Evolutionary conservation across 1,284 basidiomycete species (phyloP), one percentile per base, ranked within the genome.

Genomic region (Cutaneotrichosporon cutaneum): DNA sequence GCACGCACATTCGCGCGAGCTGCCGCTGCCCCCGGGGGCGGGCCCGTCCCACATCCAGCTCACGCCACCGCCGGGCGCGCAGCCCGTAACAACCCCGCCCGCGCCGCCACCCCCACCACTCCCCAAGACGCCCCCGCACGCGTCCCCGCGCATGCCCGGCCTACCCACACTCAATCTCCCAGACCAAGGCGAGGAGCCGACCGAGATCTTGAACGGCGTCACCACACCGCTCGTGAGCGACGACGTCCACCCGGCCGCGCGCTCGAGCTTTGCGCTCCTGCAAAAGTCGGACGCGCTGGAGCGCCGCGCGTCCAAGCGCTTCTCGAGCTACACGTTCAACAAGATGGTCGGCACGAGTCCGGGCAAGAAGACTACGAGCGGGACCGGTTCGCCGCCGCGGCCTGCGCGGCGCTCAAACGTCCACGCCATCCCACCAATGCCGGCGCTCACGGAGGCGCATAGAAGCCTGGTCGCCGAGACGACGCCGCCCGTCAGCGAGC

Each of bases 241-340:
- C 30, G 63, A 54, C 14, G 48, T 56, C 3, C 56, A 58, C 30
- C 50, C 57, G 1, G 26, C 50, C 3, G 50, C 57, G 5, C 56
- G 47, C 9, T 53, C 57, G n/a, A 33, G 50, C 7, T 35, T 58
- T n/a, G 57, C 57, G 18, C 48, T 89, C 1, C 83, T 99, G 47
- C 90, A 94, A 77, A 87, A 88, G 67, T 87, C 87, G 48, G 94
- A 96, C 68, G 86, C 88, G 0, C 84, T 97, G 21, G 92, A 95
- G 73, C 86, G 95, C 11, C 84, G 95, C 45, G 95, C 95, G 4
- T 94, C 92, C 27, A 98, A 98, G 75, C 89, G 95, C 0, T 99
- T 95, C 81, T 97, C 94, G 59, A 90, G 90, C 1, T 99, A 96
- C 76, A 92, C 94, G 57, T 91, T 97, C 72, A 89, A 90, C 68